These are phyloP conservation scores for Citrus medica DNA, from an alignment of 345 rosid species.

Conservation along the genomic window DNA sequence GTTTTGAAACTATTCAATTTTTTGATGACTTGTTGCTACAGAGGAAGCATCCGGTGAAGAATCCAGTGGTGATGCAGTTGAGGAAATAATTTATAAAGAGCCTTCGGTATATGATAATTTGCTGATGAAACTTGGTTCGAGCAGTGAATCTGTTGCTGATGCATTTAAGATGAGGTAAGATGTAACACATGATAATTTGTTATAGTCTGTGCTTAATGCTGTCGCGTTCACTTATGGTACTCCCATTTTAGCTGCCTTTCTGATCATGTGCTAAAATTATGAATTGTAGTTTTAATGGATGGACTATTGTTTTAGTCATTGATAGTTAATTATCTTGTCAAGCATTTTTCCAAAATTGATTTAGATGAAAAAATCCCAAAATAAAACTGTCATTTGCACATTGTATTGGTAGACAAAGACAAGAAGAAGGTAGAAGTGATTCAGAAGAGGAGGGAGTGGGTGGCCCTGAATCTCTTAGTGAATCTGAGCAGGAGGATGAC, in stretches of 20 bases:
- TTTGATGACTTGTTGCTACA: background rate
- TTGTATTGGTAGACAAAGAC: conserved; percentile 41
- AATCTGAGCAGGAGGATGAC: conserved; percentile 33
- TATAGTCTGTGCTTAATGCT: background rate
- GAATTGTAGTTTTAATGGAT: background rate
- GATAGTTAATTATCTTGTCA: background rate
- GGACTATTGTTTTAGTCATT: background rate
- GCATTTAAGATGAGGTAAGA: conserved; percentile 51
- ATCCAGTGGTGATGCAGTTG: conserved; percentile 20
- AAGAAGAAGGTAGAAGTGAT: conserved; percentile 54
- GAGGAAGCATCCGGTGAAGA: conserved; percentile 34
- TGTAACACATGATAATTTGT: background rate
- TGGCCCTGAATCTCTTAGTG: conserved; percentile 32
- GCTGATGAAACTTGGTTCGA: conserved; percentile 45
- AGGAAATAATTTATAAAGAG: conserved; percentile 36
- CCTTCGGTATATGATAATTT: conserved; percentile 44
- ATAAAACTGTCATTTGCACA: background rate
- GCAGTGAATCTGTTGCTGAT: conserved; percentile 41
- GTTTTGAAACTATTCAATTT: conserved; percentile 4
- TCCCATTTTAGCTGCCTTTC: background rate
- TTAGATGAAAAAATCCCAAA: background rate
- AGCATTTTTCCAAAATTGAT: background rate
- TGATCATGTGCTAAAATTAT: background rate
- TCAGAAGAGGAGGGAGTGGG: conserved; percentile 48
- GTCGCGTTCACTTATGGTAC: background rate